Conservation (phyloP, 768 basidiomycete genomes). For the Tremella yokohamensis region DNA sequence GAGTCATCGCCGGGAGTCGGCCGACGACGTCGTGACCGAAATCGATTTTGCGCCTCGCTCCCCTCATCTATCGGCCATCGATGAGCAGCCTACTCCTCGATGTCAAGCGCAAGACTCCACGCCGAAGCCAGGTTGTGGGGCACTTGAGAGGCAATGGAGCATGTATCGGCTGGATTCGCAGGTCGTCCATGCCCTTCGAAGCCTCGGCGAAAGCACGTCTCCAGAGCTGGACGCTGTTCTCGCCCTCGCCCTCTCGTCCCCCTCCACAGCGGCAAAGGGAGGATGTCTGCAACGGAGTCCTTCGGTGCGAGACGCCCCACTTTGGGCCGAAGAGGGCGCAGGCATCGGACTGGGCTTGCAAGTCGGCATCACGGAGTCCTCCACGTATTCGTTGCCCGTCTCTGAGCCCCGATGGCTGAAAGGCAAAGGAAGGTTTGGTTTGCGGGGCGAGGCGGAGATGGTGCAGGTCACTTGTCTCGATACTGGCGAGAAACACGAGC, state of each 20-base stretch:
- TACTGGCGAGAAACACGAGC: slow-evolving; percentile 14
- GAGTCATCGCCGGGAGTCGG: slow-evolving; percentile 5
- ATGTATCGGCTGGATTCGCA: slow-evolving; percentile 33
- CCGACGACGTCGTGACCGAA: background rate
- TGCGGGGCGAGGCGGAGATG: slow-evolving; percentile 2
- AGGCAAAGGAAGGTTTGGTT: background rate
- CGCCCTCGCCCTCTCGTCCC: background rate
- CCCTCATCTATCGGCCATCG: background rate
- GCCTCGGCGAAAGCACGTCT: slow-evolving; percentile 14
- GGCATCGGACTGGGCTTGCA: background rate
- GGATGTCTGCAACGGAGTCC: background rate
- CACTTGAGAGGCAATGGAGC: background rate
- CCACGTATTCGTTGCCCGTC: background rate
- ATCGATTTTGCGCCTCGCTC: background rate
- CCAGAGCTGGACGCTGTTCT: slow-evolving; percentile 24
- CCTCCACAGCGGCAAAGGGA: background rate
- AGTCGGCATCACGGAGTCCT: background rate
- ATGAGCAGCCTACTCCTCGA: background rate
- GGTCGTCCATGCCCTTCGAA: slow-evolving; percentile 25
- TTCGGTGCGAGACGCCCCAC: background rate
- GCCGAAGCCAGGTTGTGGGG: background rate
- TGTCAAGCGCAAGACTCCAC: slow-evolving; percentile 8
- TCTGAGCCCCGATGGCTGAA: background rate
- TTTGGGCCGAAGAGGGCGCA: background rate
- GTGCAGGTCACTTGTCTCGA: slow-evolving; percentile 15